Conservation (phyloP, 108 stramenopile species). For the Parmales sp. region DNA sequence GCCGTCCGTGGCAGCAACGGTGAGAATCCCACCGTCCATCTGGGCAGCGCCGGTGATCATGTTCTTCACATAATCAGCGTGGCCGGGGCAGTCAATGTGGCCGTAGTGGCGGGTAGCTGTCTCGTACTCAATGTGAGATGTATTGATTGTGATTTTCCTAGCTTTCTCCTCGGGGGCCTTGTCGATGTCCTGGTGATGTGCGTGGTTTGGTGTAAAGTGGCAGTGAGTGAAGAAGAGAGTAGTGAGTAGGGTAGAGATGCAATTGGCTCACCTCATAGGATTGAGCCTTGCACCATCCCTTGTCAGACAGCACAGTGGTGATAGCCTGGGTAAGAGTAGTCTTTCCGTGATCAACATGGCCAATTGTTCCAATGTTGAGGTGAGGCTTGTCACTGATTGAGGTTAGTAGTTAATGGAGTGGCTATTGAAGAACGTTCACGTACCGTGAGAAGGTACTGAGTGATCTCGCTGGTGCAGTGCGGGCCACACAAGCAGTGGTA, state of each 20-base stretch:
- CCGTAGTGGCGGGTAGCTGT: conserved; percentile 92
- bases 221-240: too few species aligned
- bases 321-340: conserved; percentile 99
- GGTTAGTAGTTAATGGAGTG: too few species aligned
- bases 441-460: too few species aligned
- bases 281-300: conserved; percentile 71
- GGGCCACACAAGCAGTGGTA: too few species aligned
- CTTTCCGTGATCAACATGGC: conserved; percentile 99
- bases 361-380: conserved; percentile 98
- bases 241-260: too few species aligned
- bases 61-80: conserved; percentile 99
- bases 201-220: too few species aligned
- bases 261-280: too few species aligned
- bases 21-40: conserved; percentile 98
- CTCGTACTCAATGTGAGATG: conserved; percentile 96
- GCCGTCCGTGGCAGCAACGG: conserved; percentile 97
- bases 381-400: conserved; percentile 89
- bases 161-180: conserved; percentile 96
- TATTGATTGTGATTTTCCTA: conserved; percentile 89
- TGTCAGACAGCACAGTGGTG: conserved; percentile 88
- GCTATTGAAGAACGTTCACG: too few species aligned
- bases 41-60: conserved; percentile 99
- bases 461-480: too few species aligned
- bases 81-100: conserved; percentile 99
- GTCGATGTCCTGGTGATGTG: conserved; percentile 91